phyloP scores from a whole-genome alignment of 176 grass and related monocot genomes.

The Musa itinerans region DNA sequence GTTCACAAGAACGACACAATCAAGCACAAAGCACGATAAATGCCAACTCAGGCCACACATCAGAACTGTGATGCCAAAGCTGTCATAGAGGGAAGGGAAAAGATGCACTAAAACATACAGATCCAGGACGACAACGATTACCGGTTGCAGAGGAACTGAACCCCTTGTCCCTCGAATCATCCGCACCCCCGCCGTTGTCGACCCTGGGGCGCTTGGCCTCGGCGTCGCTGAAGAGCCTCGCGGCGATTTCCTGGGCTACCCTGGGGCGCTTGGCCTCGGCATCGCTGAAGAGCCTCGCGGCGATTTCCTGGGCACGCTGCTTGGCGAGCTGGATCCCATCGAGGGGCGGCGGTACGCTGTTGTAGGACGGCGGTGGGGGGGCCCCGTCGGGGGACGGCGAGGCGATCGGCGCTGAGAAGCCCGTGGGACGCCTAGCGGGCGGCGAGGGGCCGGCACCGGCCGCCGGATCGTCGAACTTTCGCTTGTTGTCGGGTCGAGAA shows the following conservation, averaged over 20 bases:
- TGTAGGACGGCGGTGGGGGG: conserved; percentile 37
- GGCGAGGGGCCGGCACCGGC: conserved; percentile 16
- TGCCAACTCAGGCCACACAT: background rate
- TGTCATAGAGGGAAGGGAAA: background rate
- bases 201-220: conserved; percentile 84
- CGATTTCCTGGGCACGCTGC: conserved; percentile 85
- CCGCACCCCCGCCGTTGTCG: conserved; percentile 51
- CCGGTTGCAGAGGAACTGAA: conserved; percentile 32
- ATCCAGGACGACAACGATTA: conserved; percentile 6
- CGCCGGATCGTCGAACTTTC: conserved; percentile 78
- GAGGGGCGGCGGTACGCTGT: conserved; percentile 64
- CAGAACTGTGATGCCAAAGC: conserved; percentile 17
- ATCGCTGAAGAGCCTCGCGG: conserved; percentile 71
- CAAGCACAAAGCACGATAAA: background rate
- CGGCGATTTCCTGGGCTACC: conserved; percentile 85
- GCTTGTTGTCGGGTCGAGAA: conserved; percentile 53
- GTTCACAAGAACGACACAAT: background rate
- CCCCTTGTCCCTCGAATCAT: conserved; percentile 24
- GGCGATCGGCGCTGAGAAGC: conserved; percentile 54
- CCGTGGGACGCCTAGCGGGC: conserved; percentile 41
- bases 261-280: conserved; percentile 90
- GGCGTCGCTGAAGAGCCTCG: conserved; percentile 73
- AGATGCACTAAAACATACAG: background rate
- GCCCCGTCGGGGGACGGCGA: conserved; percentile 29
- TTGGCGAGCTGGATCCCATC: conserved; percentile 91